Conservation (phyloP, 257 asterid genomes). For the Salvia hispanica region DNA sequence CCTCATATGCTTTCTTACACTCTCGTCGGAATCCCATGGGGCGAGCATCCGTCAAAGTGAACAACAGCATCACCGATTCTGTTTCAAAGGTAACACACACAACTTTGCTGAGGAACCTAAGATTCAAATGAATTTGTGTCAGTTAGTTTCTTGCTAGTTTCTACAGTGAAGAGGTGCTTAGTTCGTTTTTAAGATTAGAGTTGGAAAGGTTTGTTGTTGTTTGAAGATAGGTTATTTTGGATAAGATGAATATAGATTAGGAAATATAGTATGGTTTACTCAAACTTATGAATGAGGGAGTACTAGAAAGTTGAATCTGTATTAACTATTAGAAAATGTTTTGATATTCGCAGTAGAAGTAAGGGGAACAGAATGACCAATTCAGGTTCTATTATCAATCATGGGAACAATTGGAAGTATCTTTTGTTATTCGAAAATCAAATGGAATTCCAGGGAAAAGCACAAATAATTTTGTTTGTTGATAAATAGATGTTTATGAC, state of each 20-base stretch:
- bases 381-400: background rate
- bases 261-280: background rate
- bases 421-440: background rate
- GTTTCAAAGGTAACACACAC: conserved; percentile 33
- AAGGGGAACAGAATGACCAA: background rate
- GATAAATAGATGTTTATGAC: background rate
- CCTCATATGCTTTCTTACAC: conserved; percentile 33
- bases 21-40: conserved; percentile 30
- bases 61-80: conserved; percentile 27
- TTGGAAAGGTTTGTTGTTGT: background rate
- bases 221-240: background rate
- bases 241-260: background rate
- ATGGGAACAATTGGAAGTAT: background rate
- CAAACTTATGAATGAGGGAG: background rate
- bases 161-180: background rate
- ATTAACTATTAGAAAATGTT: too few relatives aligned
- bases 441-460: background rate
- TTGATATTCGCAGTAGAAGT: background rate
- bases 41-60: conserved; percentile 41
- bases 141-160: background rate
- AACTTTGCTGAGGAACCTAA: background rate
- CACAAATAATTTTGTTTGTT: background rate
- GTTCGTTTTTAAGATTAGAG: background rate
- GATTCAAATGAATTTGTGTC: background rate
- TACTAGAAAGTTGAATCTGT: background rate